Evolutionary conservation across 441 rosid genomes (phyloP), one percentile per base, ranked within the genome.

Genomic region (Erodium trifolium): DNA sequence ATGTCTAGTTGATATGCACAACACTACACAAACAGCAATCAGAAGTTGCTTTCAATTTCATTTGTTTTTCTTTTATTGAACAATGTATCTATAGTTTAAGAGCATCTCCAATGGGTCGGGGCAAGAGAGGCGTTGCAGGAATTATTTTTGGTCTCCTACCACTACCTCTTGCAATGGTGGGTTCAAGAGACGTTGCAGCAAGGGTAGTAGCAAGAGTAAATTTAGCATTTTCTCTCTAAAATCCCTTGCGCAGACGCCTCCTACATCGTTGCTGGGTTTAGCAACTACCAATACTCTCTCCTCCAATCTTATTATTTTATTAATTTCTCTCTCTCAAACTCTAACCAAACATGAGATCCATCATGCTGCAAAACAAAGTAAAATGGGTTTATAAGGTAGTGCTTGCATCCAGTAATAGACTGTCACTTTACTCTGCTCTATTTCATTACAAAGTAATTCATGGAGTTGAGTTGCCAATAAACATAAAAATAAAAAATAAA

Each of bases 21-120:
- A 49, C 55, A 49, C 63, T 17, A 57, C 63, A 57, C 11, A 57
- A 18, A 57, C 63, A 57, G 63, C 63, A 18, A 57, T 13, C 63
- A 17, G 11, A 57, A 18, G 12, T 18, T 57, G 63, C 9, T 57
- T 57, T 49, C 55, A 3, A 49, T 8, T 41, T 41, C 59, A 53
- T 53, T 14, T 53, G 8, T 14, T 1, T 3, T 31, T 31, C 34
- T 31, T 53, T 14, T 53, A 53, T 14, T 53, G 17, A 51, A 51
- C 57, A n/a, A 51, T 51, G n/a, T 16, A 57, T 57, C 9, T 10
- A 53, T 53, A 18, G 11, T 57, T 57, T 17, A n/a, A n/a, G n/a
- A n/a, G n/a, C n/a, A n/a, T n/a, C n/a, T n/a, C n/a, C n/a, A n/a
- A n/a, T n/a, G n/a, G n/a, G n/a, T n/a, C n/a, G n/a, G n/a, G n/a